Base-by-base conservation (phyloP, 768 basidiomycete species). In the Leccinum boreale region DNA sequence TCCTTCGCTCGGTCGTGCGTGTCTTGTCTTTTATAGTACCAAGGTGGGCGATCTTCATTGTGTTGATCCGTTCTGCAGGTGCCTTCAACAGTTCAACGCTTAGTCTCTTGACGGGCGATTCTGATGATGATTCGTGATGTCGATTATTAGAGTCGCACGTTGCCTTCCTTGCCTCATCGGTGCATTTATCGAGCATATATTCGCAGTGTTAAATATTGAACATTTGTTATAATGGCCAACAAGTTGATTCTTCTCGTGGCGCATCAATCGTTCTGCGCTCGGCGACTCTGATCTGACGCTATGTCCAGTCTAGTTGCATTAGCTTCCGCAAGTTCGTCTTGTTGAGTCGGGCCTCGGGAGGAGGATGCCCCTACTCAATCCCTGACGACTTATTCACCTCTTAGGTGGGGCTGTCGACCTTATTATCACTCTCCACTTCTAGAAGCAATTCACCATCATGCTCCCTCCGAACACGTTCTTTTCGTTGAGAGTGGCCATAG, bases 1-100 rank as follows among this genome's bases (percentile, higher is more conserved):
- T 17, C 58, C 66, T 29, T 65, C 68, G 4, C 67, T 66, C 7
- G 78, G 74, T 55, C 74, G 76, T 78, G 49, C 63, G 78, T 66
- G 11, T 44, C 42, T 19, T 44, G 42, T 19, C 42, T 19, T 19
- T 19, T 44, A 10, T 19, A 42, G 10, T 44, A 44, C 12, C 10
- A 44, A 44, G 42, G 42, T 44, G 42, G 39, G 42, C 17, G 0
- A 17, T 51, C 31, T 24, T 65, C 1, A 57, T 8, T 4, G 4
- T 39, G 31, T 21, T 29, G 17, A 47, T 45, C 9, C 5, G 15
- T 15, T 49, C 39, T 28, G 47, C 47, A 72, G 71, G 71, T 33
- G 56, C 71, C 7, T 72, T 72, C 52, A 67, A 74, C 47, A 64
- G 62, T 14, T 62, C 62, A 44, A 54, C 71, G 14, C 64, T 72